phyloP scores from a whole-genome alignment of 257 asterid genomes.

The Nicotiana benthamiana region DNA sequence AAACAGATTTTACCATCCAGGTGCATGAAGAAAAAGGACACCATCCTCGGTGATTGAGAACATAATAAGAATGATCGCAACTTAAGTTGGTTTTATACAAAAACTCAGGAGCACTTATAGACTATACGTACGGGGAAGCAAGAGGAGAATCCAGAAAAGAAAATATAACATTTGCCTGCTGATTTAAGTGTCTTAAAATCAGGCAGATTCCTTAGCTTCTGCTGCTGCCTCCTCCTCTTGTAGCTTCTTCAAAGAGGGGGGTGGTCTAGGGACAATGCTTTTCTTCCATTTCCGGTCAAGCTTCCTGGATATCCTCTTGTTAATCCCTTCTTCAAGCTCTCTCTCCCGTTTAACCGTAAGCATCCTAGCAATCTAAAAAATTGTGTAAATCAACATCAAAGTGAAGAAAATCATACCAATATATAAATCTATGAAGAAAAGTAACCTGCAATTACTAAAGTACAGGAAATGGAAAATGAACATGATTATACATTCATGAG shows the following conservation, averaged over 20 bases:
- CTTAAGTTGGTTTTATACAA: not conserved
- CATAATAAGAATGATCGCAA: slow-evolving; percentile 4
- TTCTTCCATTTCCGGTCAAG: slow-evolving; percentile 89
- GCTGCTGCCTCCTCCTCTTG: slow-evolving; percentile 72
- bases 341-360: slow-evolving; percentile 89
- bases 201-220: slow-evolving; percentile 64
- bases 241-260: slow-evolving; percentile 73
- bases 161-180: not conserved
- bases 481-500: not conserved
- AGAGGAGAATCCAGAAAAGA: not conserved
- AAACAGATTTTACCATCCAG: not conserved
- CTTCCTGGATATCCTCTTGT: slow-evolving; percentile 81
- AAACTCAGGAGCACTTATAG: not conserved
- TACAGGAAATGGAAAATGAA: not conserved
- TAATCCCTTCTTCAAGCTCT: slow-evolving; percentile 86
- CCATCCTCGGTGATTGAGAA: not conserved
- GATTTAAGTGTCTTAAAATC: slow-evolving; percentile 10
- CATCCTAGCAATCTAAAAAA: slow-evolving; percentile 70
- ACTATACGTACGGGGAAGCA: not conserved
- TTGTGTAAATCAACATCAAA: not conserved
- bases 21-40: not conserved
- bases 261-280: slow-evolving; percentile 89
- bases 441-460: not conserved
- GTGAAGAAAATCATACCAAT: not conserved
- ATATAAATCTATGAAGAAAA: not conserved